These are phyloP conservation scores for Stephanocyclus meneghinianus DNA, from an alignment of 352 stramenopile genomes.

Conservation along the genomic window DNA sequence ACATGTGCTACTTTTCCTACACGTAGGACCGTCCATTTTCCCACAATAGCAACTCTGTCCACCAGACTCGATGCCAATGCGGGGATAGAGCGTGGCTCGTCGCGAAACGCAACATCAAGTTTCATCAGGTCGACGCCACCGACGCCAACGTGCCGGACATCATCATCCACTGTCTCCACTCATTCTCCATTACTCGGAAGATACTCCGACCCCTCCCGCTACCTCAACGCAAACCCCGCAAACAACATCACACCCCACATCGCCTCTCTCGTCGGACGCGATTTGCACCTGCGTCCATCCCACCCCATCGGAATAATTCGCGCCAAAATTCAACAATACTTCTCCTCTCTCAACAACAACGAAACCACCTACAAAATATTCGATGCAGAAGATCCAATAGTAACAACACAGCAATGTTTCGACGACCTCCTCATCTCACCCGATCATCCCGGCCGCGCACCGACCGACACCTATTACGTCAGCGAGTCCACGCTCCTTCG, in stretches of 20 bases:
- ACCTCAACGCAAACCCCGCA: conserved; percentile 41
- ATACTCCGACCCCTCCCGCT: conserved; percentile 28
- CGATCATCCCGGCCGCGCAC: conserved; percentile 79
- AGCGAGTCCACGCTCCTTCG: conserved; percentile 63
- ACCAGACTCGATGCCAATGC: too few species aligned
- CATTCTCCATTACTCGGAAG: too few species aligned
- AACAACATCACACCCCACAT: conserved; percentile 75
- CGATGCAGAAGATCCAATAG: conserved; percentile 70
- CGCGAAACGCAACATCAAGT: too few species aligned
- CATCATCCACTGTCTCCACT: too few species aligned
- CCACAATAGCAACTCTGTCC: too few species aligned
- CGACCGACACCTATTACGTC: conserved; percentile 84
- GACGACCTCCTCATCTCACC: conserved; percentile 78
- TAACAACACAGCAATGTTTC: conserved; percentile 75
- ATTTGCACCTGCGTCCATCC: conserved; percentile 45
- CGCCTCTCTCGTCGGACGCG: conserved; percentile 54
- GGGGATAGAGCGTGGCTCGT: too few species aligned
- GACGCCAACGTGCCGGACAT: too few species aligned
- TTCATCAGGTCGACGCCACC: too few species aligned
- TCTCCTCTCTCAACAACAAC: conserved; percentile 29
- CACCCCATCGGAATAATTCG: conserved; percentile 57
- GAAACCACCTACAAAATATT: conserved; percentile 25
- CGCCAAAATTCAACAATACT: conserved; percentile 56
- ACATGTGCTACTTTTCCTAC: too few species aligned
- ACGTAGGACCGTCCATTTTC: too few species aligned